Evolutionary conservation across 768 basidiomycete genomes (phyloP), one percentile per base, ranked within the genome.

Genomic region (Leccinum olivaceopallidum): DNA sequence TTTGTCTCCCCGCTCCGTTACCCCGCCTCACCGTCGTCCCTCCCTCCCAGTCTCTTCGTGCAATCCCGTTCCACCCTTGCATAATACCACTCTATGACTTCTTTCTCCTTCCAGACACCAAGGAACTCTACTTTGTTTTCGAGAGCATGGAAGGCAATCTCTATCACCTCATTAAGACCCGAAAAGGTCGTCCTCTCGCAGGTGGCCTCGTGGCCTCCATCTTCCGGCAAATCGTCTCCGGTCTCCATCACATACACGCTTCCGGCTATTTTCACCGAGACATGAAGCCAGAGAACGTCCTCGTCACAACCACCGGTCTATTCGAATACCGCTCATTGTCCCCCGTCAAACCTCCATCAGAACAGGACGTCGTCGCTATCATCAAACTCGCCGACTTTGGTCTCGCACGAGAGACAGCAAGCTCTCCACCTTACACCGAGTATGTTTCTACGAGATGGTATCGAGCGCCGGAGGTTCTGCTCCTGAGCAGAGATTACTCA

Each of bases 81-180:
- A 94, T 99, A 77, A 98, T 99, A 74, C 96, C 97, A 60, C 83
- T 99, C 67, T 99, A 98, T 81, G 97, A 99, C 77, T 95, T 94
- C 71, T 99, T 98, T 80, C 91, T 99, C 66, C 86, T 95, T n/a
- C 97, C 97, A 5, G 85, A 88, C 66, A 85, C 93, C 62, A 94
- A 93, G 75, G 95, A 99, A 76, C 92, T 99, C 68, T 97, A 98
- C 76, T 98, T 98, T 71, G 96, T 98, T 52, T 99, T 99, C 76
- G 97, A 99, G 77, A 95, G 95, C 70, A 98, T 99, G 97, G 97
- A 99, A 76, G 97, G 97, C 70, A 98, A 99, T 77, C 86, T 99
- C 53, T 99, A 96, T 77, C 97, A 99, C 74, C 91, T 99, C 79
- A 96, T 98, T 77, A 98, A 96, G 79, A 87, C 95, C 52, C 89